phyloP scores from a whole-genome alignment of 352 stramenopile species.

The Phytophthora cryptogea region DNA sequence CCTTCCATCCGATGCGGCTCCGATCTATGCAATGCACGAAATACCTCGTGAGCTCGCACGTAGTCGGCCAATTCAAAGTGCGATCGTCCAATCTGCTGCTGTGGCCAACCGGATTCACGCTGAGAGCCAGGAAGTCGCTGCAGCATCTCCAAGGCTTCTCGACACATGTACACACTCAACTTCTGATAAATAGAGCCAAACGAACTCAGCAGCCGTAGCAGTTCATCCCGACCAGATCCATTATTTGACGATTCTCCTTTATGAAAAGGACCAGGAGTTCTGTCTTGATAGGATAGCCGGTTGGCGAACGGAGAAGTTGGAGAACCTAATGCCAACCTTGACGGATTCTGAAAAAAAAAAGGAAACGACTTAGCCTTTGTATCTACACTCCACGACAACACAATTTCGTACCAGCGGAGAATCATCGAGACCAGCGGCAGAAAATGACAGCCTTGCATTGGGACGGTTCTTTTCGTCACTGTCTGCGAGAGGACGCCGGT shows the following conservation, averaged over 20 bases:
- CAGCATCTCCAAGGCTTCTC: constrained; percentile 89
- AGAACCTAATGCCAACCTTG: constrained; percentile 24
- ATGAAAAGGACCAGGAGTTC: constrained; percentile 19
- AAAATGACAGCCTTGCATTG: constrained; percentile 67
- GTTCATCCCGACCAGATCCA: constrained; percentile 30
- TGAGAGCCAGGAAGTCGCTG: constrained; percentile 84
- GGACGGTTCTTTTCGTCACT: constrained; percentile 57
- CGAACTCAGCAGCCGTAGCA: constrained; percentile 63
- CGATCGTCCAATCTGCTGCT: constrained; percentile 93
- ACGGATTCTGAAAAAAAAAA: constrained; percentile 22
- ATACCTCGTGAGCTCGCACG: constrained; percentile 83
- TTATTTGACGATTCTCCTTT: constrained; percentile 9
- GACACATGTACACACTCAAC: constrained; percentile 78
- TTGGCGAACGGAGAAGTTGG: constrained; percentile 23
- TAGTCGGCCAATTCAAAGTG: constrained; percentile 98
- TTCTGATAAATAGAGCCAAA: constrained; percentile 82
- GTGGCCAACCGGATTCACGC: constrained; percentile 92
- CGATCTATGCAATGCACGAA: constrained; percentile 88
- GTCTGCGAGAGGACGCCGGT: constrained; percentile 56
- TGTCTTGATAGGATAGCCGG: constrained; percentile 23
- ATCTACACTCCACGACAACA: neutral
- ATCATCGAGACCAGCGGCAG: constrained; percentile 55
- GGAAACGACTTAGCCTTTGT: constrained; percentile 14
- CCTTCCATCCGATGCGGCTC: constrained; percentile 95
- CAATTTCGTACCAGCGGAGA: constrained; percentile 47